A percentile compares a stretch with the other conserved stretches of the same genome.
phyloP scores from a whole-genome alignment of 2,329 filamentous ascomycete species.

The Rhynchosporium graminicola region DNA sequence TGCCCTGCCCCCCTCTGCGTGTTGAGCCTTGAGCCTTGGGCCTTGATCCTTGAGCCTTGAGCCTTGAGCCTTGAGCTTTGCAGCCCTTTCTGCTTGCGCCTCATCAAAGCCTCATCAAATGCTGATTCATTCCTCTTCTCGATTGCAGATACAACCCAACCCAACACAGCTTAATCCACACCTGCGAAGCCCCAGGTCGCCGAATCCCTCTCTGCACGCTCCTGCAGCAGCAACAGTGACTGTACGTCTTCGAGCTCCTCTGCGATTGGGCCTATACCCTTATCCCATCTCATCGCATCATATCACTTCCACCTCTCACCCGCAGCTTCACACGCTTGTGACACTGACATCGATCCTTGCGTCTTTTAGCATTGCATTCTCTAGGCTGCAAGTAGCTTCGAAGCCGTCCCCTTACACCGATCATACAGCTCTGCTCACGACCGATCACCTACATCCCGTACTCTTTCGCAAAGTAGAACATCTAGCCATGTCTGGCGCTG shows the following conservation, averaged over 20 bases:
- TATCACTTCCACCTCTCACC: neutral
- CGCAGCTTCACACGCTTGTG: slow-evolving; percentile 20
- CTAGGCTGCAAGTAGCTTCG: slow-evolving; percentile 17
- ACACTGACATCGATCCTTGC: slow-evolving; percentile 29
- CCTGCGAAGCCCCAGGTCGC: neutral
- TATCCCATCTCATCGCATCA: neutral
- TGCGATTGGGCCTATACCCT: slow-evolving; percentile 8
- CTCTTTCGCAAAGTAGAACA: neutral
- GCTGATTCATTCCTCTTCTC: slow-evolving; percentile 8
- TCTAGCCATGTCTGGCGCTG: slow-evolving; percentile 30
- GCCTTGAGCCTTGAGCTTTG: no score
- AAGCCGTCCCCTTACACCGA: slow-evolving; percentile 12
- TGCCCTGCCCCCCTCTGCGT: neutral
- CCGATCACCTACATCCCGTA: neutral
- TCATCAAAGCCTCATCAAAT: slow-evolving; percentile 3
- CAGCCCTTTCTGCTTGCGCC: neutral
- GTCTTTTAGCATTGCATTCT: slow-evolving; percentile 25
- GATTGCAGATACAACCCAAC: slow-evolving; percentile 6
- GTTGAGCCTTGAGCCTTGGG: neutral
- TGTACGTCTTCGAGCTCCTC: neutral
- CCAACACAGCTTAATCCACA: neutral
- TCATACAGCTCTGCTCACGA: slow-evolving; percentile 17
- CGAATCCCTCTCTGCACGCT: neutral
- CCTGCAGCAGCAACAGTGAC: neutral
- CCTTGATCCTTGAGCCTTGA: neutral